phyloP scores from a whole-genome alignment of 208 protist genomes.

The Naegleria gruberi region DNA sequence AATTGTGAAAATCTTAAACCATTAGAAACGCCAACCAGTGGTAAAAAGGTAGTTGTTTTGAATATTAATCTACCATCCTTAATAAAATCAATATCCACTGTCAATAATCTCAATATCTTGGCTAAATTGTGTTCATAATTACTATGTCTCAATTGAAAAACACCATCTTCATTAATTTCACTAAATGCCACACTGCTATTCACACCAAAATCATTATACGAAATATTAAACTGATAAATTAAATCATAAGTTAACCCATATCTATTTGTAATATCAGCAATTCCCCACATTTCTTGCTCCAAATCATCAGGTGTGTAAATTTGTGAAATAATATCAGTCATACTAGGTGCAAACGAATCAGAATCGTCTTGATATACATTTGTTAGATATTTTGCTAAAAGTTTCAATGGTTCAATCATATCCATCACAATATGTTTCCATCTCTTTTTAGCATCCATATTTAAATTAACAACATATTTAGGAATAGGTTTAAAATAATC shows the following conservation, averaged over 20 bases:
- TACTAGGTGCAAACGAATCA: not conserved
- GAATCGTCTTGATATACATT: not conserved
- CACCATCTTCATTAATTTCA: not conserved
- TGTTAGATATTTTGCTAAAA: not conserved
- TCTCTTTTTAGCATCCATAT: not conserved
- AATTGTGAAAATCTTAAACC: not conserved
- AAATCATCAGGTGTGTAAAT: not conserved
- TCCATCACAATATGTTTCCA: not conserved
- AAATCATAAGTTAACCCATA: not conserved
- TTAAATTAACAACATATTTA: not conserved
- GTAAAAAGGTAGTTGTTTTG: not conserved
- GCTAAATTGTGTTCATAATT: not conserved
- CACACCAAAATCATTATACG: not conserved
- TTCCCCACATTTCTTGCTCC: not conserved
- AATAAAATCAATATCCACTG: not conserved
- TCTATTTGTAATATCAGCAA: not conserved
- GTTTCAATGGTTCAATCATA: not conserved
- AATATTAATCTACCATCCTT: not conserved
- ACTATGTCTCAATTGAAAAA: not conserved
- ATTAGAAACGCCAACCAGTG: not conserved
- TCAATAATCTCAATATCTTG: not conserved
- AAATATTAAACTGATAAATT: not conserved
- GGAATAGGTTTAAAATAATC: not conserved
- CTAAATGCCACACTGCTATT: not conserved
- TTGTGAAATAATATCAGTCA: not conserved